Percentiles rank a stretch among this genome's conserved stretches.
These are phyloP conservation scores for Penicillium expansum DNA, from an alignment of 2,329 filamentous ascomycete genomes.

Conservation along the genomic window DNA sequence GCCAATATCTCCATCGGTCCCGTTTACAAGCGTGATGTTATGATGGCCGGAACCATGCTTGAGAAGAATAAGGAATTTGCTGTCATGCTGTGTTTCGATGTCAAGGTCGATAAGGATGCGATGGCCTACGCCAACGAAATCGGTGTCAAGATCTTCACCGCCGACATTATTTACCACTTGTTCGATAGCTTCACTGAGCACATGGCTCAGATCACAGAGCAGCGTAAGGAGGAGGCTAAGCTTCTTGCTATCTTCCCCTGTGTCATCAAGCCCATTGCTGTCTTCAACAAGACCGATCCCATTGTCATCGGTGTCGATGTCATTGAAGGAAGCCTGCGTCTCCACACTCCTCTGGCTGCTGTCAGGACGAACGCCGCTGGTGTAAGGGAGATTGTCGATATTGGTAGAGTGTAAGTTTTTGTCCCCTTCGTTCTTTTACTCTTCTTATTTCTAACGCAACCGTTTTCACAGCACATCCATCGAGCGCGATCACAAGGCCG, in stretches of 20 bases:
- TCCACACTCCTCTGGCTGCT: slow-evolving; percentile 86
- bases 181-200: slow-evolving; percentile 97
- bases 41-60: slow-evolving; percentile 89
- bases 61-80: slow-evolving; percentile 93
- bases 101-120: slow-evolving; percentile 98
- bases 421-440: neutral
- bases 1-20: slow-evolving; percentile 96
- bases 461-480: slow-evolving; percentile 70
- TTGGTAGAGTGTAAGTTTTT: slow-evolving; percentile 85
- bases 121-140: slow-evolving; percentile 86
- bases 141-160: slow-evolving; percentile 95
- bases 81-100: slow-evolving; percentile 99
- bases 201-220: slow-evolving; percentile 80
- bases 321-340: slow-evolving; percentile 77
- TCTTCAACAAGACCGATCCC: slow-evolving; percentile 97
- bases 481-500: slow-evolving; percentile 95
- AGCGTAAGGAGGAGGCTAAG: slow-evolving; percentile 96
- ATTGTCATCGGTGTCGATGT: slow-evolving; percentile 97
- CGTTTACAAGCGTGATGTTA: slow-evolving; percentile 96
- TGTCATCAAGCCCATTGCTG: slow-evolving; percentile 80
- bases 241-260: slow-evolving; percentile 96
- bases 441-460: slow-evolving; percentile 15
- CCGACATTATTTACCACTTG: slow-evolving; percentile 98
- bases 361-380: slow-evolving; percentile 78
- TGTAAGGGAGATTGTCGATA: slow-evolving; percentile 74